Conservation (phyloP, 495 filamentous ascomycete species). For the Tetracladium marchalianum region DNA sequence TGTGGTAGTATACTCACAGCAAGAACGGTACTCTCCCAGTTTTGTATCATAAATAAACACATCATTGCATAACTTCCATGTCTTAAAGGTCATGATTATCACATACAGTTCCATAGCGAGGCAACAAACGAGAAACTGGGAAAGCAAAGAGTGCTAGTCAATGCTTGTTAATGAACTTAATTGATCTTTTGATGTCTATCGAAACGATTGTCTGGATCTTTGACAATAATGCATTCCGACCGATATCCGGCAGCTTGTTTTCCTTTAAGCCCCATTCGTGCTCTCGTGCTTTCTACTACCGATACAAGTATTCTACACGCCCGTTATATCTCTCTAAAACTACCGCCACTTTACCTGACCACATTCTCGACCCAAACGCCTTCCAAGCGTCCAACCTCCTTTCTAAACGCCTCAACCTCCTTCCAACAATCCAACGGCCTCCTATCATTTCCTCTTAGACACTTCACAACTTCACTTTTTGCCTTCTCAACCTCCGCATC, state of each 20-base stretch:
- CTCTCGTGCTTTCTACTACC: slow-evolving; percentile 14
- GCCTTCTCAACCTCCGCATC: slow-evolving; percentile 63
- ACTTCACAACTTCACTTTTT: slow-evolving; percentile 66
- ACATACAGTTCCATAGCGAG: no score
- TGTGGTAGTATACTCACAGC: no score
- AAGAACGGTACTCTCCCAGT: no score
- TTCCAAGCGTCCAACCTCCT: slow-evolving; percentile 76
- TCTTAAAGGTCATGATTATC: no score
- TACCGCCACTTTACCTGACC: slow-evolving; percentile 32
- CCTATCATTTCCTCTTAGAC: slow-evolving; percentile 76
- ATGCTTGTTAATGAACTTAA: not conserved
- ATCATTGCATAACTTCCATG: no score
- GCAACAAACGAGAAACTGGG: no score
- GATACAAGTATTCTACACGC: slow-evolving; percentile 17
- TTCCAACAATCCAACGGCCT: slow-evolving; percentile 91
- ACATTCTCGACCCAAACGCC: slow-evolving; percentile 79
- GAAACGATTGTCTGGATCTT: slow-evolving; percentile 18
- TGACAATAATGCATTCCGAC: slow-evolving; percentile 10
- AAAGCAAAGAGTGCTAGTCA: no score
- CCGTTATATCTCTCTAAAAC: not conserved
- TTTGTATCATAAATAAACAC: no score
- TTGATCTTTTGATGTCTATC: slow-evolving; percentile 21
- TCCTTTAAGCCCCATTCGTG: not conserved
- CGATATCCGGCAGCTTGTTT: not conserved
- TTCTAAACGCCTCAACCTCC: slow-evolving; percentile 86